Conservation (phyloP, 1,139 yeast genomes). For the Yamadazyma mexicana region DNA sequence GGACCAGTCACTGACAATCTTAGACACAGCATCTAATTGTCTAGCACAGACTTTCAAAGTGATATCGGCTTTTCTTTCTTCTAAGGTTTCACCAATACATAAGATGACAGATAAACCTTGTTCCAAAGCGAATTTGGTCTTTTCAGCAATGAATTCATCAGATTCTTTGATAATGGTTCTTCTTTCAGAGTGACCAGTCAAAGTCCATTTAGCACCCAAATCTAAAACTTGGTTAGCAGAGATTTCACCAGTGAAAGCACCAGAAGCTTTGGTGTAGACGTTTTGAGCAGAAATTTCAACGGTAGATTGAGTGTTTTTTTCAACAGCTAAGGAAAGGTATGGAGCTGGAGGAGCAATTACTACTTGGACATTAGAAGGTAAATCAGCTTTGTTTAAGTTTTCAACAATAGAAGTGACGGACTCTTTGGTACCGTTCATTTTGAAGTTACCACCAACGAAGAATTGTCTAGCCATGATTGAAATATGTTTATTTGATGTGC, state of each 20-base stretch:
- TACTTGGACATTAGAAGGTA: conserved; percentile 79
- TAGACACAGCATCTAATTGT: conserved; percentile 88
- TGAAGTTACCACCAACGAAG: conserved; percentile 98
- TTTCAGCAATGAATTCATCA: conserved; percentile 89
- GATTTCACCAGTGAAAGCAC: conserved; percentile 98
- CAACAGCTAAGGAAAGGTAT: conserved; percentile 77
- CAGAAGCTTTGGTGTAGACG: conserved; percentile 80
- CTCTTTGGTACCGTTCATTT: conserved; percentile 93
- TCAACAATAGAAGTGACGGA: conserved; percentile 83
- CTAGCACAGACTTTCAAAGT: conserved; percentile 86
- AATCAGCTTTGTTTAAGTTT: conserved; percentile 72
- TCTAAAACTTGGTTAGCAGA: conserved; percentile 88
- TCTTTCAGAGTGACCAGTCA: conserved; percentile 98
- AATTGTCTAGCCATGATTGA: conserved; percentile 78
- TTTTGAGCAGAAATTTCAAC: conserved; percentile 90
- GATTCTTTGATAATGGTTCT: conserved; percentile 89
- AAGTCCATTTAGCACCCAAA: conserved; percentile 91
- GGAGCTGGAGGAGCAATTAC: conserved; percentile 97
- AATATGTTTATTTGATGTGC: no score
- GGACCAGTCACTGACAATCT: conserved; percentile 85
- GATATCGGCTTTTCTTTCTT: conserved; percentile 86
- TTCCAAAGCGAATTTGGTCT: conserved; percentile 92
- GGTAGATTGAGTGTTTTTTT: conserved; percentile 65
- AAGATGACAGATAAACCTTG: conserved; percentile 85
- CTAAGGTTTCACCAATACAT: conserved; percentile 96